These are phyloP conservation scores for Beauveria sp. DNA, from an alignment of 2,329 filamentous ascomycete genomes.

Conservation along the genomic window DNA sequence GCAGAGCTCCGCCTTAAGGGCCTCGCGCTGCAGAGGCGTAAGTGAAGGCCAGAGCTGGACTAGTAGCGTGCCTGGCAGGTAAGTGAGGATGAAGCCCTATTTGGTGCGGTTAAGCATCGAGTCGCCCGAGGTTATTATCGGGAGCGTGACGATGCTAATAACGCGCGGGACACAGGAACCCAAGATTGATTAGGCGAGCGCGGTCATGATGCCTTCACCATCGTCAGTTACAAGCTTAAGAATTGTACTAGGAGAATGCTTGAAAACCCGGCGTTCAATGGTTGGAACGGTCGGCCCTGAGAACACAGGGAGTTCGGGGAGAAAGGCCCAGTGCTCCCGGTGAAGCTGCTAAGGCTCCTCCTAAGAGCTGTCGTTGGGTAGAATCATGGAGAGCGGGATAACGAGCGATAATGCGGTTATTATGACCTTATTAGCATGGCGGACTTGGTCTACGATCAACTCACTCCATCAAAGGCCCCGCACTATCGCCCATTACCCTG, in stretches of 20 bases:
- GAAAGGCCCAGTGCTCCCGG: background rate
- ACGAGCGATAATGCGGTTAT: background rate
- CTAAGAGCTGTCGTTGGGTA: background rate
- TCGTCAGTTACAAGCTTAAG: background rate
- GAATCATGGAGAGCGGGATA: background rate
- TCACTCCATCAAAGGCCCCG: no score
- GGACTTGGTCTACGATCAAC: no score
- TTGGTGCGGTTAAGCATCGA: background rate
- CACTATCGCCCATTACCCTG: no score
- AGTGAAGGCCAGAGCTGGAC: background rate
- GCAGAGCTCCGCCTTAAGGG: background rate
- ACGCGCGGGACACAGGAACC: background rate
- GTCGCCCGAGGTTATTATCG: background rate
- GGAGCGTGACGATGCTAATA: background rate
- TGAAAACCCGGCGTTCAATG: background rate
- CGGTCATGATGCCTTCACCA: background rate
- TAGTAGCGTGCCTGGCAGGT: background rate
- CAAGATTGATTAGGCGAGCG: background rate
- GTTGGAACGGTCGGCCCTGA: background rate
- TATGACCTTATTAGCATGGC: background rate
- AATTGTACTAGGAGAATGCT: background rate
- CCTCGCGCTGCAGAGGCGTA: background rate
- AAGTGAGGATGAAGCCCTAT: background rate
- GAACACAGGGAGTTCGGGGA: background rate
- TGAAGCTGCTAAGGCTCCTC: constrained; percentile 1